Conservation (phyloP, 176 grass and related monocot species). For the Aegilops longissima region DNA sequence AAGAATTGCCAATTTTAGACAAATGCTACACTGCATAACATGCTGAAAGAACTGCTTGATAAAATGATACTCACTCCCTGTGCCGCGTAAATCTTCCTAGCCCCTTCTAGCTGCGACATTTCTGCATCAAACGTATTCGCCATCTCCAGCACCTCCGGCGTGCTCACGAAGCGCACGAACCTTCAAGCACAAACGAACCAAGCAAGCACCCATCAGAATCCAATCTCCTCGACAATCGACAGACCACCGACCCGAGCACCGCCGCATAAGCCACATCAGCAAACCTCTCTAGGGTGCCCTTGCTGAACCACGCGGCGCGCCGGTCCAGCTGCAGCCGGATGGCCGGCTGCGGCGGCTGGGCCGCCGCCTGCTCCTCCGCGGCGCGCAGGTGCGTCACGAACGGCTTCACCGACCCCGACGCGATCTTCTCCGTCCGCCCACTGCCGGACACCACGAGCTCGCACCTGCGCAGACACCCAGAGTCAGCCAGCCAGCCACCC, state of each 20-base stretch:
- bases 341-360: conserved; percentile 29
- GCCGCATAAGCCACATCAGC: not conserved
- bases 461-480: conserved; percentile 53
- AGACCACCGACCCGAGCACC: not conserved
- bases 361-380: conserved; percentile 76
- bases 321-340: conserved; percentile 78
- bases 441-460: conserved; percentile 90
- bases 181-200: conserved; percentile 44
- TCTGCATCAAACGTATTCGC: conserved; percentile 79
- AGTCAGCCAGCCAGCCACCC: not conserved
- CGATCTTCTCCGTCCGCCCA: conserved; percentile 94
- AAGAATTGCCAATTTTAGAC: conserved; percentile 25
- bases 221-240: not conserved
- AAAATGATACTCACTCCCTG: conserved; percentile 58
- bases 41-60: conserved; percentile 16
- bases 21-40: conserved; percentile 16
- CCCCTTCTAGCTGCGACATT: conserved; percentile 94
- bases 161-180: conserved; percentile 96
- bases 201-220: conserved; percentile 16
- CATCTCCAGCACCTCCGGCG: conserved; percentile 90
- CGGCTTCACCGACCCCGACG: conserved; percentile 89
- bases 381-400: conserved; percentile 83
- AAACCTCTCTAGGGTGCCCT: conserved; percentile 96
- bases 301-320: conserved; percentile 77
- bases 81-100: conserved; percentile 88